Base-by-base conservation (phyloP, 192 early-diverging fungal genomes). In the Nowakowskiella sp. region DNA sequence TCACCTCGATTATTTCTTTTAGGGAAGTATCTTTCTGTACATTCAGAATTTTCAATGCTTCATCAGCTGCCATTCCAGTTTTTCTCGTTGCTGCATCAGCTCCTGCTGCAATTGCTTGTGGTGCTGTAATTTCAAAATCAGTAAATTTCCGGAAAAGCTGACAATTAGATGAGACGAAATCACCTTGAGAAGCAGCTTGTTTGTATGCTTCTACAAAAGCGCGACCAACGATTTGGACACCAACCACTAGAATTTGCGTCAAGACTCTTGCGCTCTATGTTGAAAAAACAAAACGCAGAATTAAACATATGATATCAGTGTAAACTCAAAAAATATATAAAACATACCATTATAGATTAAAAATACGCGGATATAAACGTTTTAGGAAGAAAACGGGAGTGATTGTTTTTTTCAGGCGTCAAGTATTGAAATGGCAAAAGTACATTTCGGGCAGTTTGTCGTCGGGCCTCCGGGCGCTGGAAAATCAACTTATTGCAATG, bases 121-220 rank as follows among this genome's bases (percentile, higher is more conserved):
- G 50, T 0, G 53, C 55, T 31, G 53, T 47, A 26, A 52, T 56
- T 55, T 39, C 13, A n/a, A n/a, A 39, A 39, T 19, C 13, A 19
- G 36, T 39, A 39, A 39, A 19, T 13, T 39, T 39, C 36, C 13
- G 46, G 50, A 30, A 61, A 22, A 69, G 8, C 21, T 23, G 26
- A 13, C 50, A 19, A 34, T 1, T 7, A 16, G 7, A 44, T 55
- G 3, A 27, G 51, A 4, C 21, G 34, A 21, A 2, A 39, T 16
- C 33, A 68, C 84, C 50, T 82, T 88, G 86, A 39, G 82, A 83
- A 53, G 86, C 77, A 10, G 89, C 91, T 57, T 91, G 84, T 47
- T 84, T 85, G 67, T 91, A 97, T 23, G 94, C 94, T 47, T 90
- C 94, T 49, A 89, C 79, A 64, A 93, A 92, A 33, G 94, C 94